Evolutionary conservation across 768 basidiomycete genomes (phyloP).

Genomic region (Lanmaoa pseudosensibilis): DNA sequence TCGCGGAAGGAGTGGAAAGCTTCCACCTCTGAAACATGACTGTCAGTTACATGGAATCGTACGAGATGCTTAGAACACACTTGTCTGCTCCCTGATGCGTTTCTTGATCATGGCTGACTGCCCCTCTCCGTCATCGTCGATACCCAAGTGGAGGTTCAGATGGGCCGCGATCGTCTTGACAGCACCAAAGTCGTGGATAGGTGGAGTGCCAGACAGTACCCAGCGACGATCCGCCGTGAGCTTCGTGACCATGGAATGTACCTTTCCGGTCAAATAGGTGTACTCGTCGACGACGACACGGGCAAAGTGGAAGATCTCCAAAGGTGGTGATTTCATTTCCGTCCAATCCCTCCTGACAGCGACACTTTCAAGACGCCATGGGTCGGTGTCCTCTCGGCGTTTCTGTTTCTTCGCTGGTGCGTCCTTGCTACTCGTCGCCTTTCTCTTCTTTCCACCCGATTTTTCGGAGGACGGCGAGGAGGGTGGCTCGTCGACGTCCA

Average conservation of each 20-base stretch:
- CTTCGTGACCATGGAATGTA: slow-evolving; percentile 74
- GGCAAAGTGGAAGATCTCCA: slow-evolving; percentile 92
- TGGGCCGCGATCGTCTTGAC: slow-evolving; percentile 90
- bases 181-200: slow-evolving; percentile 86
- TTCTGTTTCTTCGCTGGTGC: slow-evolving; percentile 55
- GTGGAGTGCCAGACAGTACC: slow-evolving; percentile 97
- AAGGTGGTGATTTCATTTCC: slow-evolving; percentile 75
- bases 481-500: slow-evolving; percentile 57
- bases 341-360: slow-evolving; percentile 73
- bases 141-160: slow-evolving; percentile 85
- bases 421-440: slow-evolving; percentile 34
- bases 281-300: slow-evolving; percentile 93
- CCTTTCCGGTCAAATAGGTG: slow-evolving; percentile 83
- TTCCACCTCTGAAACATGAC: slow-evolving; percentile 64
- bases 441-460: slow-evolving; percentile 46
- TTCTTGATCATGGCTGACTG: slow-evolving; percentile 75
- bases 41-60: slow-evolving; percentile 18
- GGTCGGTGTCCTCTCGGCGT: slow-evolving; percentile 62
- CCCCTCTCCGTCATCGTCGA: slow-evolving; percentile 86
- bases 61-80: slow-evolving; percentile 38
- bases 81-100: slow-evolving; percentile 80
- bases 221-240: slow-evolving; percentile 80
- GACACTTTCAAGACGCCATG: slow-evolving; percentile 70
- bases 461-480: slow-evolving; percentile 36
- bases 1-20: slow-evolving; percentile 97